Percentiles rank a stretch among this genome's conserved stretches.
These are phyloP conservation scores for Hyaloscypha bicolor DNA, from an alignment of 495 filamentous ascomycete genomes.

Conservation along the genomic window DNA sequence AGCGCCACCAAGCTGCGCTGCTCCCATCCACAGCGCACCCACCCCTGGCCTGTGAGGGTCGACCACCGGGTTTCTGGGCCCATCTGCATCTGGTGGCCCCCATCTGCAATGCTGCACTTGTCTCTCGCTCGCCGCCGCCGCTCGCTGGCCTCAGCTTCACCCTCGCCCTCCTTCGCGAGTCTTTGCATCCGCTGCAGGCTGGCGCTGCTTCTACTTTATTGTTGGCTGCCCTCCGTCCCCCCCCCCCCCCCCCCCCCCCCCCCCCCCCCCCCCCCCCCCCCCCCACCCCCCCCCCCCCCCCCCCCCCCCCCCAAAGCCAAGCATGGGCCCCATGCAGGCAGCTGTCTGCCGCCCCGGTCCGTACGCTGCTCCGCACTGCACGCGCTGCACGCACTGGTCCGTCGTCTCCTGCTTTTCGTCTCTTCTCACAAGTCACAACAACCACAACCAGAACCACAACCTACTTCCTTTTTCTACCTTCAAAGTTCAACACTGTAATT, in stretches of 20 bases:
- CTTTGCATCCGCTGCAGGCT: too few relatives aligned
- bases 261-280: too few relatives aligned
- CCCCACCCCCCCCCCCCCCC: too few relatives aligned
- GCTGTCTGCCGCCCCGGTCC: too few relatives aligned
- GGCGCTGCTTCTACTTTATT: too few relatives aligned
- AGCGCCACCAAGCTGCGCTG: not conserved
- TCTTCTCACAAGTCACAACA: not conserved
- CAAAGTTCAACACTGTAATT: not conserved
- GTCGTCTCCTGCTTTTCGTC: not conserved
- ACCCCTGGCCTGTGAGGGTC: not conserved
- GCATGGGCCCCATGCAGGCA: too few relatives aligned
- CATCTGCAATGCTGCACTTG: not conserved
- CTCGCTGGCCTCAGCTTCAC: not conserved
- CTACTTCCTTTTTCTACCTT: not conserved
- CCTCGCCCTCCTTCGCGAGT: too few relatives aligned
- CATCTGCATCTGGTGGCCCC: not conserved
- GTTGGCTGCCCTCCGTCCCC: too few relatives aligned
- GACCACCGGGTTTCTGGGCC: not conserved
- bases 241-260: too few relatives aligned
- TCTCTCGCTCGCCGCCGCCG: not conserved
- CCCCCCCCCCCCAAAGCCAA: too few relatives aligned
- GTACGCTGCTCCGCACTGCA: not conserved
- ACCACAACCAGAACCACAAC: not conserved
- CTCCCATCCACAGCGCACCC: not conserved
- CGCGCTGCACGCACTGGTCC: too few relatives aligned